Conservation (phyloP, 2,329 filamentous ascomycete genomes). For the Elsinoe arachidis region DNA sequence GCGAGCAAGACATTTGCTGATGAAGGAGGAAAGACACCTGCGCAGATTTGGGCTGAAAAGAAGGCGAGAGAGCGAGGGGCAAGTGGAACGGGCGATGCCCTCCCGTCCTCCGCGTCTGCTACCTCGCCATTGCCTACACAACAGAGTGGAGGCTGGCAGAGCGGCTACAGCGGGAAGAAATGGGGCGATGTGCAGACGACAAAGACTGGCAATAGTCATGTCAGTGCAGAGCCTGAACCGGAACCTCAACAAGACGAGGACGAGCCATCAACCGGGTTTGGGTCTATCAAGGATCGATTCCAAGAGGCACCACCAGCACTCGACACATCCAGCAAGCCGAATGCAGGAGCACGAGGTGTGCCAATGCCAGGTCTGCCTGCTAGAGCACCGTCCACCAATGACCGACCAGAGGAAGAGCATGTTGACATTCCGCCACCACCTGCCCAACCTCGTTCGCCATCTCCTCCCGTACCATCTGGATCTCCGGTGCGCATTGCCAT, state of each 20-base stretch:
- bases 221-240: conserved; percentile 57
- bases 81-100: conserved; percentile 43
- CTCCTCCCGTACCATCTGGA: conserved; percentile 45
- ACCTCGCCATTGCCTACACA: conserved; percentile 56
- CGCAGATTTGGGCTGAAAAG: conserved; percentile 95
- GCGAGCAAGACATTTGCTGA: conserved; percentile 93
- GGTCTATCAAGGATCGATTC: conserved; percentile 73
- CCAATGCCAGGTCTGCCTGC: conserved; percentile 69
- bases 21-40: conserved; percentile 88
- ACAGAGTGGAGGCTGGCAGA: conserved; percentile 82
- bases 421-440: conserved; percentile 38
- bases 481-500: conserved; percentile 82
- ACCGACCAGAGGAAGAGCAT: conserved; percentile 47
- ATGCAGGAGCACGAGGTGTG: conserved; percentile 54
- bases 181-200: conserved; percentile 79
- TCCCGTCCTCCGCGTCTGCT: conserved; percentile 33
- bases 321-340: conserved; percentile 59
- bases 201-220: conserved; percentile 52
- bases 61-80: conserved; percentile 69
- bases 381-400: conserved; percentile 37
- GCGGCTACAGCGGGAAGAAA: conserved; percentile 78
- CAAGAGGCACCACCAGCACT: conserved; percentile 63
- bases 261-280: conserved; percentile 56
- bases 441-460: conserved; percentile 33
- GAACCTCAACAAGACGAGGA: conserved; percentile 40